Percentiles rank a stretch among this genome's conserved stretches.
phyloP scores from a whole-genome alignment of 768 basidiomycete species.

The Calocybe cyanea region DNA sequence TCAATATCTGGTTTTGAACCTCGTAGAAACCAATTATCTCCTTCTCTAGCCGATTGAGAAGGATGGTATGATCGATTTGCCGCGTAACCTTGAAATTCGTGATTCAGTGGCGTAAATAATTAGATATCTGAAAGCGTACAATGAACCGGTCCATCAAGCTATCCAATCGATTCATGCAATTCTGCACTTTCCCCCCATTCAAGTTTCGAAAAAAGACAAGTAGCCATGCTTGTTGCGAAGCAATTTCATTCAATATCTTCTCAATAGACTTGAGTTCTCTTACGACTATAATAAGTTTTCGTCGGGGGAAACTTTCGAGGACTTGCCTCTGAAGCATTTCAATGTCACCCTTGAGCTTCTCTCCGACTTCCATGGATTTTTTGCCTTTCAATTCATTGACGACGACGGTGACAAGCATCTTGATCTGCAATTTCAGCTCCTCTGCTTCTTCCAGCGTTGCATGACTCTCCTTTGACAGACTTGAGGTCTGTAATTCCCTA shows the following conservation, averaged over 20 bases:
- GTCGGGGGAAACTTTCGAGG: conserved; percentile 6
- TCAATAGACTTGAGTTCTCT: conserved; percentile 6
- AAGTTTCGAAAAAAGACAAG: conserved; percentile 3
- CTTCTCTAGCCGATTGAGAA: conserved; percentile 1
- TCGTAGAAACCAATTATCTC: no score
- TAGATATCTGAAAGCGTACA: background rate
- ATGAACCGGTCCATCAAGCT: conserved; percentile 4
- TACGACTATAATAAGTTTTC: no score
- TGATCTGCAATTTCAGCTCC: conserved; percentile 4
- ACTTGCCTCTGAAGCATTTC: background rate
- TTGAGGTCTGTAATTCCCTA: no score
- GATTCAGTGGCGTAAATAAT: no score
- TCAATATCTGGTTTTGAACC: background rate
- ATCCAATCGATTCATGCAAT: conserved; percentile 4
- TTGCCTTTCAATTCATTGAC: conserved; percentile 10
- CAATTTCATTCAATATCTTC: background rate
- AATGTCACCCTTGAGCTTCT: conserved; percentile 1
- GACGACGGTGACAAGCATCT: conserved; percentile 3
- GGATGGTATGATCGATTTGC: background rate
- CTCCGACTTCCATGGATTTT: background rate
- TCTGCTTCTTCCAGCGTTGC: conserved; percentile 6
- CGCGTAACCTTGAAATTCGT: background rate
- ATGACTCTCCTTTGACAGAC: conserved; percentile 9
- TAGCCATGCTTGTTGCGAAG: background rate
- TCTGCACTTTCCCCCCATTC: conserved; percentile 1